These are phyloP conservation scores for Paecilomyces dactylethromorphus DNA, from an alignment of 2,329 filamentous ascomycete genomes.

Conservation along the genomic window DNA sequence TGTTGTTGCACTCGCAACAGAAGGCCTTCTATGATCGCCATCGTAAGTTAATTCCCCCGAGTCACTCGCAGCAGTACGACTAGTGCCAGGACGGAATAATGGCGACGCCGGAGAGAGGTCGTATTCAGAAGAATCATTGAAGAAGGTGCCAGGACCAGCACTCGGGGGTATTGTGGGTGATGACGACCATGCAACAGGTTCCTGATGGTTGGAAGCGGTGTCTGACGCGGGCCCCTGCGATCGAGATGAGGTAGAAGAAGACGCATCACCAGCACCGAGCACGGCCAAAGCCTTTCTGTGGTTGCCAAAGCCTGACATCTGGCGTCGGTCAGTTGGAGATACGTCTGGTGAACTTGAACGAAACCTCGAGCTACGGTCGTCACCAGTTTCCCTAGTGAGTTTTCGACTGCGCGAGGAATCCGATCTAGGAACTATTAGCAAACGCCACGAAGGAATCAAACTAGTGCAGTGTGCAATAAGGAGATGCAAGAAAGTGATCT, in stretches of 20 bases:
- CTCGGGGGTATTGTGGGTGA: constrained; percentile 18
- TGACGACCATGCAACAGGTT: constrained; percentile 24
- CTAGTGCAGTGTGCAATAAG: not conserved
- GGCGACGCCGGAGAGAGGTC: constrained; percentile 59
- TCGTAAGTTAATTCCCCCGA: constrained; percentile 56
- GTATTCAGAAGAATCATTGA: constrained; percentile 32
- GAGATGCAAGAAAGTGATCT: not conserved
- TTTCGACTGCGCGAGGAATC: constrained; percentile 5
- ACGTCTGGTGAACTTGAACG: constrained; percentile 29
- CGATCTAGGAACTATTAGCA: not conserved
- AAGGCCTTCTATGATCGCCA: constrained; percentile 73
- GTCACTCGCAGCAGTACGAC: constrained; percentile 50
- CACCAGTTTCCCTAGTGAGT: constrained; percentile 13
- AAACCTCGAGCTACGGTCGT: constrained; percentile 26
- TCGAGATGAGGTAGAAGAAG: constrained; percentile 15
- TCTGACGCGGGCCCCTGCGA: constrained; percentile 15
- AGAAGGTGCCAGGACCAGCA: constrained; percentile 27
- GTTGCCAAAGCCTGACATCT: constrained; percentile 23
- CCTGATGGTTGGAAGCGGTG: constrained; percentile 12
- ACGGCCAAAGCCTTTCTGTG: constrained; percentile 29
- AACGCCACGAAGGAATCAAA: not conserved
- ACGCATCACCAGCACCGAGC: constrained; percentile 22
- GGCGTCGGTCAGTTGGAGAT: constrained; percentile 32
- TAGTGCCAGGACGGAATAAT: constrained; percentile 55
- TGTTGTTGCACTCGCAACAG: constrained; percentile 78